Percentiles rank a stretch among this genome's conserved stretches.
These are phyloP conservation scores for Fusarium verrucosum DNA, from an alignment of 2,329 filamentous ascomycete genomes.

Conservation along the genomic window DNA sequence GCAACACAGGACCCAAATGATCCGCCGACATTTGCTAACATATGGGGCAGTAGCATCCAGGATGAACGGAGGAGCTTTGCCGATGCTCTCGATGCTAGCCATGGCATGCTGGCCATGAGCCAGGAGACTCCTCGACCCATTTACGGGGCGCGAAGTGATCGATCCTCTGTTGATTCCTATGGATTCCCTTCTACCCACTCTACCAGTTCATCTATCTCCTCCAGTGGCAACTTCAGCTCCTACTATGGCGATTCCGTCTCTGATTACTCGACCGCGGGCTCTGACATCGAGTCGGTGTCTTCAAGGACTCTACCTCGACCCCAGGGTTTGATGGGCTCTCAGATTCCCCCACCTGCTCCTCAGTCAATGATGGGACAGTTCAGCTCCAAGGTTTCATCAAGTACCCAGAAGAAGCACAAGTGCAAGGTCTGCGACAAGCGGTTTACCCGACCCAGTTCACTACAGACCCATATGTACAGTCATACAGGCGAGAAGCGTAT, in stretches of 20 bases:
- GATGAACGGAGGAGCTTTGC: slow-evolving; percentile 76
- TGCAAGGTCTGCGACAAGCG: slow-evolving; percentile 99
- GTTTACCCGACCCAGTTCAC: slow-evolving; percentile 91
- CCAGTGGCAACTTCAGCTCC: slow-evolving; percentile 78
- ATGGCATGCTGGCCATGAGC: slow-evolving; percentile 95
- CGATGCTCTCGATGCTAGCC: slow-evolving; percentile 90
- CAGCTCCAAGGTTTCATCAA: slow-evolving; percentile 94
- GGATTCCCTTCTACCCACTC: slow-evolving; percentile 89
- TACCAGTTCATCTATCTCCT: slow-evolving; percentile 88
- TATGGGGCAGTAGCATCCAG: slow-evolving; percentile 36
- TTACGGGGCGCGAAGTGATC: slow-evolving; percentile 74
- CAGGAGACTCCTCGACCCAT: slow-evolving; percentile 93
- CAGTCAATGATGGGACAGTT: slow-evolving; percentile 99
- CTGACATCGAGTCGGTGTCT: slow-evolving; percentile 82
- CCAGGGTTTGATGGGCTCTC: slow-evolving; percentile 67
- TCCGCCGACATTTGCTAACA: slow-evolving; percentile 12
- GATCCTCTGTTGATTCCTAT: slow-evolving; percentile 85
- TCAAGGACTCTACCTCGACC: slow-evolving; percentile 87
- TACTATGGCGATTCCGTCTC: slow-evolving; percentile 91
- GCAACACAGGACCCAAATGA: slow-evolving; percentile 53
- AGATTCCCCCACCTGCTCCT: slow-evolving; percentile 81
- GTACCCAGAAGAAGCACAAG: slow-evolving; percentile 99
- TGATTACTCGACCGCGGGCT: slow-evolving; percentile 90
- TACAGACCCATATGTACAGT: slow-evolving; percentile 98
- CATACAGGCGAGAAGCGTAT: slow-evolving; percentile 98